Conservation (phyloP, 176 grass and related monocot genomes). For the Zoysia pacifica region DNA sequence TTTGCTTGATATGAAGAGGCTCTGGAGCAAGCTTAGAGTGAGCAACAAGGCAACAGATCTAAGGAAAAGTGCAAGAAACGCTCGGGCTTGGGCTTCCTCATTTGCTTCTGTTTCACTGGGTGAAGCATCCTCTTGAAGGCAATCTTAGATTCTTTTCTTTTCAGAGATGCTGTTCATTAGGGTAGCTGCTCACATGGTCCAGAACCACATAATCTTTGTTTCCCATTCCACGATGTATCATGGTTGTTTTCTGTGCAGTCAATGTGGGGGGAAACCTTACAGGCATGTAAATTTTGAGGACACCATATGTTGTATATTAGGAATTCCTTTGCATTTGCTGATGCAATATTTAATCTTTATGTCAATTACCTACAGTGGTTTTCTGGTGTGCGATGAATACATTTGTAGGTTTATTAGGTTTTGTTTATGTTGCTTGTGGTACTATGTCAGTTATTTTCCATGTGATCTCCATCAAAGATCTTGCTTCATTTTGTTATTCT, state of each 20-base stretch:
- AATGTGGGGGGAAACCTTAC: conserved; percentile 41
- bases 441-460: not conserved
- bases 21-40: conserved; percentile 72
- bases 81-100: conserved; percentile 84
- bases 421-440: conserved; percentile 9
- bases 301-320: conserved; percentile 56
- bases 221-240: conserved; percentile 46
- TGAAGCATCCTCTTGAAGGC: conserved; percentile 62
- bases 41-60: conserved; percentile 64
- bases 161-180: conserved; percentile 32
- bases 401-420: conserved; percentile 11
- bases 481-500: not conserved
- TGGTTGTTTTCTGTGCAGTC: conserved; percentile 30
- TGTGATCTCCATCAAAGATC: conserved; percentile 14
- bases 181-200: conserved; percentile 42
- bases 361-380: conserved; percentile 34
- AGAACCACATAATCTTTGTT: conserved; percentile 41
- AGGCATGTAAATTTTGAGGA: conserved; percentile 70
- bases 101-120: conserved; percentile 88
- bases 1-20: conserved; percentile 57
- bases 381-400: conserved; percentile 25
- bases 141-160: conserved; percentile 45
- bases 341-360: conserved; percentile 31
- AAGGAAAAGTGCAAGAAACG: conserved; percentile 76
- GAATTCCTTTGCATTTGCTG: conserved; percentile 30